A percentile compares a stretch with the other conserved stretches of the same genome.
Evolutionary conservation across 192 early-diverging fungal genomes (phyloP).

Genomic region (Rhizoclosmatium globosum): DNA sequence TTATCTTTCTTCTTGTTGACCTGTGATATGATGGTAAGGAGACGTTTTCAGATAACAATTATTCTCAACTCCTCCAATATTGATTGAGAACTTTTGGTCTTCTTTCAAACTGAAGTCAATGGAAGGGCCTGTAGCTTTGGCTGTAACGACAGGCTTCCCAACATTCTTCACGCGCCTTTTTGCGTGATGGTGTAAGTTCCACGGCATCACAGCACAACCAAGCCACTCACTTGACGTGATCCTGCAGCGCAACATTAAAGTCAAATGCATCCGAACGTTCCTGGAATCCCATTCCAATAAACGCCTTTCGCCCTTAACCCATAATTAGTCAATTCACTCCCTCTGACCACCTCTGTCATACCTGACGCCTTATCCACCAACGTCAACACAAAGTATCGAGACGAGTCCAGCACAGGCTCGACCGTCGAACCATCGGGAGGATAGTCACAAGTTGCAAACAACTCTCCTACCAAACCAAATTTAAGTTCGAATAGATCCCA

Average conservation of each 20-base stretch:
- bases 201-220: not conserved
- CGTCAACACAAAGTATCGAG: slow-evolving; percentile 86
- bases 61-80: slow-evolving; percentile 64
- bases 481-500: not conserved
- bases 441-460: slow-evolving; percentile 83
- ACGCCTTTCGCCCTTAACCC: slow-evolving; percentile 74
- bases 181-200: not conserved
- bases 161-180: slow-evolving; percentile 44
- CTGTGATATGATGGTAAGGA: not conserved
- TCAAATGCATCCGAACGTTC: slow-evolving; percentile 87
- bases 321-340: not conserved
- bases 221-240: slow-evolving; percentile 69
- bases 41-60: not conserved
- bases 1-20: too few relatives aligned
- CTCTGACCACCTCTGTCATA: slow-evolving; percentile 14
- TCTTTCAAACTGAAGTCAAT: slow-evolving; percentile 83
- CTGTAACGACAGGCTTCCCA: slow-evolving; percentile 18
- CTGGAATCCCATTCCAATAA: slow-evolving; percentile 85
- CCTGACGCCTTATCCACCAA: slow-evolving; percentile 71
- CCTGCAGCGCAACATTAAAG: slow-evolving; percentile 89
- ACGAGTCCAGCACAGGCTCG: slow-evolving; percentile 83
- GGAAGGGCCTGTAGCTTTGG: slow-evolving; percentile 50
- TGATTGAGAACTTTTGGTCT: slow-evolving; percentile 80
- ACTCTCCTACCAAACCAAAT: slow-evolving; percentile 58
- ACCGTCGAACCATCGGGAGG: slow-evolving; percentile 72